phyloP scores from a whole-genome alignment of 202 grass and related monocot genomes.

The Carex sylvatica region DNA sequence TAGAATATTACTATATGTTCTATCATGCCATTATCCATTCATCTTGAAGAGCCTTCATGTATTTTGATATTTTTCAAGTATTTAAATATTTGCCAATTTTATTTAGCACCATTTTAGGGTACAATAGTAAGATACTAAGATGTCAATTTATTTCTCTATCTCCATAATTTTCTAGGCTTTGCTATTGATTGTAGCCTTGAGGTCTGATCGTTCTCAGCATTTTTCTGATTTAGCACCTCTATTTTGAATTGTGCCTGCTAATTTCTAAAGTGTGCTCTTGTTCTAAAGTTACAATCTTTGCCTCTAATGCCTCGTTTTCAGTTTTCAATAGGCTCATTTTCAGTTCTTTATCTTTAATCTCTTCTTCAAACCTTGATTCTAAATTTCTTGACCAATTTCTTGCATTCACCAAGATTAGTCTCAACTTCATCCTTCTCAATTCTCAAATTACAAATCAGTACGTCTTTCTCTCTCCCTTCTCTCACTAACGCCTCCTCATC shows the following conservation, averaged over 20 bases:
- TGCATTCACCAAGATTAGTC: conserved; percentile 10
- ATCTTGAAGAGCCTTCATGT: too few species aligned
- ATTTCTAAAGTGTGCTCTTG: conserved; percentile 18
- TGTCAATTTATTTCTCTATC: conserved; percentile 40
- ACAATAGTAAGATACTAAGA: too few species aligned
- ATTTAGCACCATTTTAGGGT: too few species aligned
- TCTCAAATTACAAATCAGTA: conserved; percentile 17
- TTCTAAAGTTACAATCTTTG: neutral
- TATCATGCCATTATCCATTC: too few species aligned
- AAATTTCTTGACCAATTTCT: conserved; percentile 22
- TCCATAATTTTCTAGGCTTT: conserved; percentile 42
- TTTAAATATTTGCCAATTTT: too few species aligned
- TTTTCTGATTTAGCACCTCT: conserved; percentile 43
- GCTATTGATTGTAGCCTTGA: conserved; percentile 33
- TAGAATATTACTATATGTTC: too few species aligned
- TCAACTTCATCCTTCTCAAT: conserved; percentile 20
- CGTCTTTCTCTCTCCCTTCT: conserved; percentile 24
- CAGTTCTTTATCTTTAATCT: conserved; percentile 20
- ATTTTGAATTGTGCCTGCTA: conserved; percentile 31
- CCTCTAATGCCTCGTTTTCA: conserved; percentile 17
- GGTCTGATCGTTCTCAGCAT: conserved; percentile 29
- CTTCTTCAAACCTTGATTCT: conserved; percentile 18
- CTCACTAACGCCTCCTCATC: neutral
- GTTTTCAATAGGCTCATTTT: conserved; percentile 13
- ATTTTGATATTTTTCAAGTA: too few species aligned